Conservation (phyloP, 1,284 basidiomycete species). For the Malassezia furfur region DNA sequence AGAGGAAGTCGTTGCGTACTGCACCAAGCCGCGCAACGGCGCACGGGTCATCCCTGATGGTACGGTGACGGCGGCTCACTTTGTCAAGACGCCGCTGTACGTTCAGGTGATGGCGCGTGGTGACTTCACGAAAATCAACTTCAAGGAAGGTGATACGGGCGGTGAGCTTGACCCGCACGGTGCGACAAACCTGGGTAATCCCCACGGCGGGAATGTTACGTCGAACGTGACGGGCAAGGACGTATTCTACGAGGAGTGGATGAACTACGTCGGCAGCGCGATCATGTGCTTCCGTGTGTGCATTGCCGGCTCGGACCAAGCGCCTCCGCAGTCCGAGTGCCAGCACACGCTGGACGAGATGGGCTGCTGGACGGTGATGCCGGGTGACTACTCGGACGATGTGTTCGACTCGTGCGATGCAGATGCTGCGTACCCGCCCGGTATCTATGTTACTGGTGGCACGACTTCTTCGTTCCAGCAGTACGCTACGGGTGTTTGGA, state of each 20-base stretch:
- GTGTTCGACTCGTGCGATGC: conserved; percentile 45
- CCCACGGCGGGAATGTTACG: conserved; percentile 54
- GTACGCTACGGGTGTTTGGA: conserved; percentile 35
- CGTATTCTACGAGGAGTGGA: conserved; percentile 54
- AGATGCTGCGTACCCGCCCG: conserved; percentile 47
- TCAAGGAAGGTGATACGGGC: conserved; percentile 33
- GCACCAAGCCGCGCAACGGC: conserved; percentile 54
- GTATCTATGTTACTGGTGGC: conserved; percentile 34
- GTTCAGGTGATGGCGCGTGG: conserved; percentile 52
- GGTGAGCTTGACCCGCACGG: conserved; percentile 48
- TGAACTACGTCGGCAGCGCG: conserved; percentile 44
- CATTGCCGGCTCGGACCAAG: conserved; percentile 37
- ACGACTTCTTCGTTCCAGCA: conserved; percentile 42
- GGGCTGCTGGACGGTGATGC: conserved; percentile 50
- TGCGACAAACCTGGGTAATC: conserved; percentile 51
- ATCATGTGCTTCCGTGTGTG: conserved; percentile 47
- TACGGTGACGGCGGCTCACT: conserved; percentile 44
- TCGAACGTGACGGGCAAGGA: conserved; percentile 52
- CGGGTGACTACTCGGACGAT: conserved; percentile 38
- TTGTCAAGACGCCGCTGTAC: conserved; percentile 47
- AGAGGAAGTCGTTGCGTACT: conserved; percentile 64
- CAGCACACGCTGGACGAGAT: conserved; percentile 45
- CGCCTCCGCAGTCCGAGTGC: conserved; percentile 34
- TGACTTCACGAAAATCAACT: conserved; percentile 46
- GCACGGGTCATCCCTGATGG: conserved; percentile 48